Percentiles rank a stretch among this genome's conserved stretches.
These are phyloP conservation scores for Nothopassalora personata DNA, from an alignment of 2,329 filamentous ascomycete genomes.

Conservation along the genomic window DNA sequence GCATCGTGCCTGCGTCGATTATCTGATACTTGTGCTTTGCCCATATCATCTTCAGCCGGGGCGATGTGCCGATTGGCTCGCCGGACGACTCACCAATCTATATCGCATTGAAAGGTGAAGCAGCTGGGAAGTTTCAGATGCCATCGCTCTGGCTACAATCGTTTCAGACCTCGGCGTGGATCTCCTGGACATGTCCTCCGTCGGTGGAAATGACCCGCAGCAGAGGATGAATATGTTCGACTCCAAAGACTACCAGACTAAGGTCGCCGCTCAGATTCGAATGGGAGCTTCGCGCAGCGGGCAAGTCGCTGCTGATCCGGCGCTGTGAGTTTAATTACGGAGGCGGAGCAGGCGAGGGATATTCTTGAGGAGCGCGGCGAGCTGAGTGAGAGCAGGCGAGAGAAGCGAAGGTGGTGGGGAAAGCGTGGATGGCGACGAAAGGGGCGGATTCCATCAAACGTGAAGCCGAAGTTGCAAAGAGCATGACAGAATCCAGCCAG, in stretches of 20 bases:
- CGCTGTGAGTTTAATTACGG: constrained; percentile 48
- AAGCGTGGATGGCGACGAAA: no score
- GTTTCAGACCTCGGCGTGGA: constrained; percentile 72
- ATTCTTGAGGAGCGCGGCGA: constrained; percentile 35
- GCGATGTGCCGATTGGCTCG: neutral
- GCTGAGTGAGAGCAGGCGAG: neutral
- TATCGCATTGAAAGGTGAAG: constrained; percentile 24
- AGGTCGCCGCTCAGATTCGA: constrained; percentile 44
- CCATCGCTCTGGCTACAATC: constrained; percentile 57
- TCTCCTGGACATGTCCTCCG: constrained; percentile 76
- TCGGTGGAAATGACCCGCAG: constrained; percentile 63
- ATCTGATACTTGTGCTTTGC: neutral
- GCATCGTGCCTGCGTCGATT: neutral
- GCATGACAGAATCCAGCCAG: constrained; percentile 33
- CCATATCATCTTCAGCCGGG: neutral
- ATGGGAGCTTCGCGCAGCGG: constrained; percentile 34
- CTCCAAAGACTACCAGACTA: constrained; percentile 46
- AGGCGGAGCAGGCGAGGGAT: constrained; percentile 46
- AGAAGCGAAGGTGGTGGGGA: neutral
- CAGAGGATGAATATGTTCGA: constrained; percentile 39
- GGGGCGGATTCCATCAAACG: constrained; percentile 14
- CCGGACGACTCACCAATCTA: neutral
- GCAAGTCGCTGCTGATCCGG: constrained; percentile 44
- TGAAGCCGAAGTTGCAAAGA: constrained; percentile 30
- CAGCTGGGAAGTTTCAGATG: constrained; percentile 59